Percentiles rank a stretch among this genome's conserved stretches.
Conservation (phyloP, 306 rosid species). For the Malus sieversii region DNA sequence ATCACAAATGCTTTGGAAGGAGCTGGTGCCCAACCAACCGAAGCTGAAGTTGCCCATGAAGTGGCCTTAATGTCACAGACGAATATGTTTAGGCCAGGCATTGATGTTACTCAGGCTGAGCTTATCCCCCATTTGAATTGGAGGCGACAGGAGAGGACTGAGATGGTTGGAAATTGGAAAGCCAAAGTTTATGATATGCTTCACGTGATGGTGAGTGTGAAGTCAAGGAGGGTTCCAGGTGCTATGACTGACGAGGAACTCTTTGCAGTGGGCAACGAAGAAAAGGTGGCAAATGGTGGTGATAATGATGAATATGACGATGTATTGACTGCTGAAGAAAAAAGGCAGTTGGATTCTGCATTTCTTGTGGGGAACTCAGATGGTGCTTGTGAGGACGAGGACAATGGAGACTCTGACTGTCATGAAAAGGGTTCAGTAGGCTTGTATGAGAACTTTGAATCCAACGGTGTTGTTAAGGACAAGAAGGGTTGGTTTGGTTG, state of each 20-base stretch:
- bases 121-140: conserved; percentile 89
- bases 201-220: conserved; percentile 95
- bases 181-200: conserved; percentile 97
- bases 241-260: conserved; percentile 99
- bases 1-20: conserved; percentile 96
- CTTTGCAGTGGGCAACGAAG: conserved; percentile 84
- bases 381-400: conserved; percentile 67
- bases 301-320: conserved; percentile 85
- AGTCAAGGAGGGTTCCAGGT: conserved; percentile 97
- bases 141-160: conserved; percentile 98
- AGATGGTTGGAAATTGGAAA: conserved; percentile 96
- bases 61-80: conserved; percentile 94
- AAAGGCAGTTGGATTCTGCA: conserved; percentile 88
- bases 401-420: conserved; percentile 42
- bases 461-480: conserved; percentile 69
- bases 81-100: conserved; percentile 95
- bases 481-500: conserved; percentile 98
- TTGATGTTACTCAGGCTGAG: conserved; percentile 98
- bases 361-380: conserved; percentile 65
- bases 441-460: conserved; percentile 54
- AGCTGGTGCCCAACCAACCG: conserved; percentile 91
- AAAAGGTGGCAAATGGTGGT: conserved; percentile 63
- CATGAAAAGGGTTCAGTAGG: conserved; percentile 66
- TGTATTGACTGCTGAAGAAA: conserved; percentile 91
- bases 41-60: conserved; percentile 92